Percentiles rank a stretch among this genome's conserved stretches.
These are phyloP conservation scores for Psilocybe sp. DNA, from an alignment of 768 basidiomycete species.

Conservation along the genomic window DNA sequence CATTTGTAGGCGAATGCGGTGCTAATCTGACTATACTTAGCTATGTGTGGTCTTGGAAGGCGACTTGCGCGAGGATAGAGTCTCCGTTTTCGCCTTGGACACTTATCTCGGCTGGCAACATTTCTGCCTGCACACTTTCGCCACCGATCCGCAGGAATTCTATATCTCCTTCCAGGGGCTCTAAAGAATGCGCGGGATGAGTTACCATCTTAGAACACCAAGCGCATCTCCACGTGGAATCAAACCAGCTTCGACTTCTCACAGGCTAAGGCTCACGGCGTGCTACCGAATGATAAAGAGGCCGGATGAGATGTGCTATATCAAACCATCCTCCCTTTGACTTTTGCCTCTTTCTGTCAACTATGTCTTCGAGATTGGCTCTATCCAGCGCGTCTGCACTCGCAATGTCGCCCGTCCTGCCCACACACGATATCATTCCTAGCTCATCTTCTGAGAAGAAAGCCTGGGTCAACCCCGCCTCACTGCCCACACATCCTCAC, in stretches of 20 bases:
- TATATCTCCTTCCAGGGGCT: slow-evolving; percentile 25
- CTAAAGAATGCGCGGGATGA: slow-evolving; percentile 21
- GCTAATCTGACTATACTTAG: no score
- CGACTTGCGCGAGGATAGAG: no score
- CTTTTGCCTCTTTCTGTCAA: slow-evolving; percentile 12
- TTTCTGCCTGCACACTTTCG: slow-evolving; percentile 15
- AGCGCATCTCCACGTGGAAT: slow-evolving; percentile 22
- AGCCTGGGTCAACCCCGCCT: slow-evolving; percentile 65
- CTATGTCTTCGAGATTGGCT: slow-evolving; percentile 30
- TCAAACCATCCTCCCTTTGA: slow-evolving; percentile 5
- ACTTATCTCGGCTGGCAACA: no score
- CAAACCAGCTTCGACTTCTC: slow-evolving; percentile 16
- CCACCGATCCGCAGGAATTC: slow-evolving; percentile 39
- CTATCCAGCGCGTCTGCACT: slow-evolving; percentile 25
- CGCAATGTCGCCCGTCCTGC: slow-evolving; percentile 18
- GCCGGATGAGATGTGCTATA: slow-evolving; percentile 13
- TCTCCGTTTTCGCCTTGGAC: no score
- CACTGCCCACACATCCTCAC: slow-evolving; percentile 58
- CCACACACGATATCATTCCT: slow-evolving; percentile 21
- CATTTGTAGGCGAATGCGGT: no score
- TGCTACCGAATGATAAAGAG: slow-evolving; percentile 20
- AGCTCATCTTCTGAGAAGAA: slow-evolving; percentile 16
- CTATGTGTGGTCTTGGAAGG: no score
- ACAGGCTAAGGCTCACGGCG: slow-evolving; percentile 22
- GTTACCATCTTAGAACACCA: slow-evolving; percentile 19